Evolutionary conservation across 2,329 filamentous ascomycete species (phyloP), one percentile per base, ranked within the genome.

Genomic region (Cytospora leucostoma): DNA sequence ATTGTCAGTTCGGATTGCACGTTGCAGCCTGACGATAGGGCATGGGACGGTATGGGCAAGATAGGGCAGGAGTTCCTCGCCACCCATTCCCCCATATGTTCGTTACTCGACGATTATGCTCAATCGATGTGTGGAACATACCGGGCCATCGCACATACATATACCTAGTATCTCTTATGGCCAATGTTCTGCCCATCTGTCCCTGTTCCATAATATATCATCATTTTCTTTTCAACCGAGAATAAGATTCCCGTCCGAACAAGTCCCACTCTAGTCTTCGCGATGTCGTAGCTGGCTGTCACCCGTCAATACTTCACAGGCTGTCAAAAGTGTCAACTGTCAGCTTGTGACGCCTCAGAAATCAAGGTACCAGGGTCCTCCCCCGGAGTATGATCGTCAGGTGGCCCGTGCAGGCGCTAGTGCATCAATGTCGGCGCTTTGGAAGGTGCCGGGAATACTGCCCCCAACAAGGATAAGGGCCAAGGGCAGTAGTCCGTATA

Each of bases 291-390:
- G n/a, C n/a, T n/a, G n/a, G n/a, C n/a, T n/a, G n/a, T n/a, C n/a
- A n/a, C n/a, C n/a, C n/a, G n/a, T n/a, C n/a, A n/a, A n/a, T n/a
- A n/a, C n/a, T 19, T 47, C 5, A 44, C 40, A 7, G n/a, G 21
- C 44, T 19, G 4, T 1, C 40, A 19, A 8, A 44, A n/a, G 2
- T 15, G 12, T 38, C 37, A 27, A 27, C 27, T 27, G 27, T 6
- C 38, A 40, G 38, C 40, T 47, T 47, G 40, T 47, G 44, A 44
- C 19, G 7, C 40, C 37, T 47, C 55, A 44, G 19, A n/a, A 50
- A 57, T 57, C 17, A n/a, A n/a, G n/a, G n/a, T n/a, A n/a, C n/a
- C 55, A 57, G 56, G 47, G 56, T 59, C 47, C 33, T 59, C n/a
- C n/a, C 27, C 54, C 27, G 27, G 27, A 40, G 47, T 13, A 40